These are phyloP conservation scores for Saccharomyces eubayanus DNA, from an alignment of 805 yeast genomes.

Conservation along the genomic window DNA sequence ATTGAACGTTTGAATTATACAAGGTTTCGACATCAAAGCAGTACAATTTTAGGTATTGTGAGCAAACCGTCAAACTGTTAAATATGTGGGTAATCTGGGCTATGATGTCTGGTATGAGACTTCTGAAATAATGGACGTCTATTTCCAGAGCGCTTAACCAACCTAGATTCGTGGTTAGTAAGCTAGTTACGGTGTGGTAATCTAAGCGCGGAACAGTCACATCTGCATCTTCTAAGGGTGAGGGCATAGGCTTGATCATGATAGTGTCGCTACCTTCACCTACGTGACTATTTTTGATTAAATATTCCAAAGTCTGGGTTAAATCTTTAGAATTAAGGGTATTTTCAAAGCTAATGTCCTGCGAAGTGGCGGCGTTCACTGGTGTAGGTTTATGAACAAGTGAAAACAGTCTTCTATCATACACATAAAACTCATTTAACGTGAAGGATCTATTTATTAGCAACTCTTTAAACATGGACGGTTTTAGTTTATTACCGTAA, in stretches of 20 bases:
- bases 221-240: slow-evolving; percentile 30
- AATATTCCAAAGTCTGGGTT: neutral
- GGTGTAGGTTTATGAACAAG: slow-evolving; percentile 18
- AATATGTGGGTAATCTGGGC: slow-evolving; percentile 36
- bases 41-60: slow-evolving; percentile 43
- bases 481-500: slow-evolving; percentile 52
- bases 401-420: slow-evolving; percentile 52
- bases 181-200: slow-evolving; percentile 25
- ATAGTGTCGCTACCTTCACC: neutral
- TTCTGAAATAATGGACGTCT: slow-evolving; percentile 33
- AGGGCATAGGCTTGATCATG: neutral
- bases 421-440: slow-evolving; percentile 46
- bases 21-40: slow-evolving; percentile 42
- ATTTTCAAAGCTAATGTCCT: neutral
- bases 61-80: slow-evolving; percentile 39
- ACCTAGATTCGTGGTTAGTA: slow-evolving; percentile 40
- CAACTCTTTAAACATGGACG: slow-evolving; percentile 30
- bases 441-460: slow-evolving; percentile 28
- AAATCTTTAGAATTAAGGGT: neutral
- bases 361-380: neutral
- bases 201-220: slow-evolving; percentile 1
- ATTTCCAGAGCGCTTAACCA: slow-evolving; percentile 44
- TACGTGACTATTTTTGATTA: neutral
- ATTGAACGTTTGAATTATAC: slow-evolving; percentile 33
- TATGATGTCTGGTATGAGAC: slow-evolving; percentile 21